phyloP scores from a whole-genome alignment of 371 early-diverging fungal species.

The Chytridiales sp. region DNA sequence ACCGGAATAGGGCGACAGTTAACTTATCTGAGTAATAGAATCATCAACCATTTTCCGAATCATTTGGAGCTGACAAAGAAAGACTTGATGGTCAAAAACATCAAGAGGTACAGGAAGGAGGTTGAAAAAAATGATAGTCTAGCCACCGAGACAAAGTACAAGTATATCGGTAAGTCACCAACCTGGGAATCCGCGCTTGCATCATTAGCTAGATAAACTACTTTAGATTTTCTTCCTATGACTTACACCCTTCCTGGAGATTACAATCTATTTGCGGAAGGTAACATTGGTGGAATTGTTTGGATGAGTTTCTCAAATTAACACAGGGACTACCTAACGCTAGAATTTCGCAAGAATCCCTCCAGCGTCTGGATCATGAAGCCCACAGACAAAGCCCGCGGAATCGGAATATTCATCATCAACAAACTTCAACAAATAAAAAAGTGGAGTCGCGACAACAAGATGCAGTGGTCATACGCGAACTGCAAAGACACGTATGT shows the following conservation, averaged over 20 bases:
- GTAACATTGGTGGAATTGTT: slow-evolving; percentile 15
- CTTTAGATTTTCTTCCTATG: slow-evolving; percentile 47
- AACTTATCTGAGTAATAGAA: slow-evolving; percentile 22
- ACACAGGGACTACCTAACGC: neutral
- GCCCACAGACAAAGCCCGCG: slow-evolving; percentile 53
- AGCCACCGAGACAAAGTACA: slow-evolving; percentile 18
- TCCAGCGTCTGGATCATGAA: slow-evolving; percentile 56
- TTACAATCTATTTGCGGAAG: slow-evolving; percentile 54
- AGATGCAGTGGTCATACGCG: slow-evolving; percentile 51
- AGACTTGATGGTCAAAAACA: slow-evolving; percentile 54
- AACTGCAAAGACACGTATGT: slow-evolving; percentile 53
- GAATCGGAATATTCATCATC: slow-evolving; percentile 56
- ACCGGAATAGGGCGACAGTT: neutral
- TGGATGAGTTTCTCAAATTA: slow-evolving; percentile 7
- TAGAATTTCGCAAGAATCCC: slow-evolving; percentile 46
- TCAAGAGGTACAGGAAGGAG: slow-evolving; percentile 50
- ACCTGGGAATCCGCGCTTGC: too few relatives aligned
- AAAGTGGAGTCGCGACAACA: slow-evolving; percentile 49
- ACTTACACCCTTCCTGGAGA: slow-evolving; percentile 53
- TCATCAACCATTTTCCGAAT: slow-evolving; percentile 56
- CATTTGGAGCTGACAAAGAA: slow-evolving; percentile 55
- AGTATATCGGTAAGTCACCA: slow-evolving; percentile 30
- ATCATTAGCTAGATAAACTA: neutral
- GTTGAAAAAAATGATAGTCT: slow-evolving; percentile 32
- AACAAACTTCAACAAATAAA: slow-evolving; percentile 51